phyloP scores from a whole-genome alignment of 2,329 filamentous ascomycete genomes.

The Colletotrichum paranaense region DNA sequence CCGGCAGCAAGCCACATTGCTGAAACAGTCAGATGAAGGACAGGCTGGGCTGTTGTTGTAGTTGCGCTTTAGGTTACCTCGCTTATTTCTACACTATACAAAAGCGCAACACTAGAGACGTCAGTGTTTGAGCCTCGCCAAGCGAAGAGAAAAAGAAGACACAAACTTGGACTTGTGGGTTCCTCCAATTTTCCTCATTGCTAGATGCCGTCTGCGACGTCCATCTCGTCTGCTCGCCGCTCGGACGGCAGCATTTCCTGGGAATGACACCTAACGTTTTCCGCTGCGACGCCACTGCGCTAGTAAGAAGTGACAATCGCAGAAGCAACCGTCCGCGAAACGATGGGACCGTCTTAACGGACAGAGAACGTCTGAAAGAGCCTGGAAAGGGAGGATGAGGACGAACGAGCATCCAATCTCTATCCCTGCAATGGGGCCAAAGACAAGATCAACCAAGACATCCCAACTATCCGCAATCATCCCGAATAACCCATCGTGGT shows the following conservation, averaged over 20 bases:
- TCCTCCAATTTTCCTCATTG: neutral
- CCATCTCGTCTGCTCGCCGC: conserved; percentile 1
- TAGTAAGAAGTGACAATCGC: neutral
- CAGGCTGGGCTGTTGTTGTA: neutral
- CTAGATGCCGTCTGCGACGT: neutral
- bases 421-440: conserved; percentile 4
- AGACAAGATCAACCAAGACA: conserved; percentile 10
- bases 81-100: neutral
- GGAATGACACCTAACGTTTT: conserved; percentile 4
- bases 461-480: conserved; percentile 9
- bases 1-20: conserved; percentile 14
- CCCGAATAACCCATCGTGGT: no score
- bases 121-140: conserved; percentile 29
- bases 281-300: conserved; percentile 19
- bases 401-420: conserved; percentile 1
- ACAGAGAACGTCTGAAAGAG: neutral
- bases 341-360: neutral
- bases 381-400: neutral
- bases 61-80: neutral
- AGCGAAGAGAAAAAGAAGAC: neutral
- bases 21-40: conserved; percentile 29
- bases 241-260: conserved; percentile 5
- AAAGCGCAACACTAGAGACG: conserved; percentile 14
- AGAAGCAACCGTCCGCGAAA: neutral
- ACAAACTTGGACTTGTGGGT: neutral